Evolutionary conservation across 371 early-diverging fungal species (phyloP), one percentile per base, ranked within the genome.

Genomic region (Smittium culicis): DNA sequence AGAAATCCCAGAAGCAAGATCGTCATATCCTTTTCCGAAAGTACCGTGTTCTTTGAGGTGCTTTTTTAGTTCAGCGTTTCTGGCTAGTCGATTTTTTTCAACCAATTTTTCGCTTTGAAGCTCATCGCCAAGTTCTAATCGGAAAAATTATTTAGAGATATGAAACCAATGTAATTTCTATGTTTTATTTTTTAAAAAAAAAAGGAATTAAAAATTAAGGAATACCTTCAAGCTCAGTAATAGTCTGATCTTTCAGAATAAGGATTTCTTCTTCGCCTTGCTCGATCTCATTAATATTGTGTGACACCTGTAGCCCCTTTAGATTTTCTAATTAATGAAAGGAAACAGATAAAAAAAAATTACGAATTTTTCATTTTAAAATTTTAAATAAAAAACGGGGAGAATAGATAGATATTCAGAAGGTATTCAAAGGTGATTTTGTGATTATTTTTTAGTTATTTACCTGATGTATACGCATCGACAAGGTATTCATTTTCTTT

Each of bases 161-260:
- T 33, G 16, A 55, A 1, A 63, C 55, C 55, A 54, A 64, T 35
- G 31, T 58, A 60, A 24, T 66, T 54, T 35, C 62, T 54, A 32
- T 68, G 67, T 35, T 70, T 64, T 25, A 54, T 17, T 54, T 25
- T 17, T 17, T 25, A 54, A 17, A 54, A 54, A 20, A 17, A 54
- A 54, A 17, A 17, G n/a, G 17, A 54, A 54, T 17, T 59, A 59
- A 11, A 63, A n/a, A 63, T n/a, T 24, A 2, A 11, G 32, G n/a
- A n/a, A 24, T 63, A 63, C 63, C 63, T 8, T 69, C 76, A 25
- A 75, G 64, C 34, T 73, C 72, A 55, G 64, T 69, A 14, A 73
- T 88, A 0, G 81, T 82, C 24, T 82, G 79, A 75, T 96, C 97
- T 70, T 91, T 91, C 25, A 96, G 73, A 0, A 92, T 91, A 67